Base-by-base conservation (phyloP, 805 yeast genomes). In the Yarrowia sp. region DNA sequence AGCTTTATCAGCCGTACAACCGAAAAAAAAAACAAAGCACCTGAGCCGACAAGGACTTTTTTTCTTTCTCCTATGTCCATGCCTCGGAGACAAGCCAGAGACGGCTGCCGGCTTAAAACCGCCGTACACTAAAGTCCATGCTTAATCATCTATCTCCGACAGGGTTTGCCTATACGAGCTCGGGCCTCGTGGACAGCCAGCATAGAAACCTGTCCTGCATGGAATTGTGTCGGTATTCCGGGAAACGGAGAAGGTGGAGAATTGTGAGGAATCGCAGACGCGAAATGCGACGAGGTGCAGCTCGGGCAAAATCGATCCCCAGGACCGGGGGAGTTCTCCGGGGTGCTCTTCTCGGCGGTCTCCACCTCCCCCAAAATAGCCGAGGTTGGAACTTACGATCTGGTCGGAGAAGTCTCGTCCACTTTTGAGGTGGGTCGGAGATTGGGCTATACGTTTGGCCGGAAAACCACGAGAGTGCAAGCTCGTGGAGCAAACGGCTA, bases 11-110 rank as follows among this genome's bases (percentile, higher is more conserved):
- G 55, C 55, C 55, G 55, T 49, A n/a, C 55, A 5, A 17, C 39
- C 55, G 55, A 49, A 49, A 49, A 49, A 49, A 49, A 49, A 49
- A 49, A 34, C 55, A 49, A 49, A 49, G 39, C 55, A n/a, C 13
- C 13, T 9, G 38, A 10, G 13, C 38, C 30, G 30, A 24, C 30
- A 24, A 24, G 30, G 30, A 24, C 30, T 24, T 24, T 7, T 36
- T 9, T 17, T 20, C 12, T 42, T 20, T 42, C n/a, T n/a, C 3
- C 3, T 24, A 7, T 24, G 30, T 24, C 30, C 30, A 24, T 24
- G 30, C 30, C 20, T 8, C 10, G 17, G 14, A 6, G 30, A 6
- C 7, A 36, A 36, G 38, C 13, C 38, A 36, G 6, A 24, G 30
- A 24, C 30, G 30, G 30, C 30, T 24, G 13, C 52, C 15, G n/a